Conservation (phyloP, 768 basidiomycete species). For the Aureoboletus auriporus region DNA sequence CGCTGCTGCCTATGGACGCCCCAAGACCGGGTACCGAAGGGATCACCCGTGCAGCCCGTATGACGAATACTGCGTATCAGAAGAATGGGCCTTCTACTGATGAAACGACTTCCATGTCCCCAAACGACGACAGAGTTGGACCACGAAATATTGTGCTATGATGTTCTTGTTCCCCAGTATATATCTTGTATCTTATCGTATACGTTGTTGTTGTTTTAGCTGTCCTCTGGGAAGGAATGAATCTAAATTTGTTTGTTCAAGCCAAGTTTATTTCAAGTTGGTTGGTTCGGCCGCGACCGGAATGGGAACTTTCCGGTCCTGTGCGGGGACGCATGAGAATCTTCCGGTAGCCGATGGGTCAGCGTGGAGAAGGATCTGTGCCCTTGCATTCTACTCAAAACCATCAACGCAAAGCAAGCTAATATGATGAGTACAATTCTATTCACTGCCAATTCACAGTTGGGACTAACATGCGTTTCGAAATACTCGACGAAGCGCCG, state of each 20-base stretch:
- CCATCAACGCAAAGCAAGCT: conserved; percentile 10
- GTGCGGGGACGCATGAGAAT: conserved; percentile 1
- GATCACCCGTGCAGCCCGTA: conserved; percentile 57
- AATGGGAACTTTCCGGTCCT: conserved; percentile 21
- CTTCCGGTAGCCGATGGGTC: conserved; percentile 8
- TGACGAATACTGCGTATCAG: conserved; percentile 65
- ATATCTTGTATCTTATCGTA: conserved; percentile 19
- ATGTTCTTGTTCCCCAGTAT: conserved; percentile 14
- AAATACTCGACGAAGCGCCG: conserved; percentile 84
- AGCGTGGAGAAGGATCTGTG: conserved; percentile 4
- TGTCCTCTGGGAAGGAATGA: conserved; percentile 17
- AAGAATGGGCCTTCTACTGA: conserved; percentile 59
- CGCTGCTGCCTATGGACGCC: conserved; percentile 26
- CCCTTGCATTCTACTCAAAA: conserved; percentile 9
- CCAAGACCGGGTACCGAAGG: conserved; percentile 30
- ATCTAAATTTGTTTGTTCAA: not conserved
- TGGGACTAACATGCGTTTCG: conserved; percentile 26
- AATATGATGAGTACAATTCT: conserved; percentile 58
- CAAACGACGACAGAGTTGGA: conserved; percentile 1
- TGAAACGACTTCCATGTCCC: not conserved
- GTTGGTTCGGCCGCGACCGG: conserved; percentile 8
- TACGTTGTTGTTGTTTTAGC: conserved; percentile 2
- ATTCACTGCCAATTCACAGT: conserved; percentile 14
- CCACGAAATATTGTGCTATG: conserved; percentile 7
- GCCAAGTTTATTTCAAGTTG: not conserved